These are phyloP conservation scores for Trematosphaeria pertusa DNA, from an alignment of 2,329 filamentous ascomycete genomes.

Conservation along the genomic window DNA sequence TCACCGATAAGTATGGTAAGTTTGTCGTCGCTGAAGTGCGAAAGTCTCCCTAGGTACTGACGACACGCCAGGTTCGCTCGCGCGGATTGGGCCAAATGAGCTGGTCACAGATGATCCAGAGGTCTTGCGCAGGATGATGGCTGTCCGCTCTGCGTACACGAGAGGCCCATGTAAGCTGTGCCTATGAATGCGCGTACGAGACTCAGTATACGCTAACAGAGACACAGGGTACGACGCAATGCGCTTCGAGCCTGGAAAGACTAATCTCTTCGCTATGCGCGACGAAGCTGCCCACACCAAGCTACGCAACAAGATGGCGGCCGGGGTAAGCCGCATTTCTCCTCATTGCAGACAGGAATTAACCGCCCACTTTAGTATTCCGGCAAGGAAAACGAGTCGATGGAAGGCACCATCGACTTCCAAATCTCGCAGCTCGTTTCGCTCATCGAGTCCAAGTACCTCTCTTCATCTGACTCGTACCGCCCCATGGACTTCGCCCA, in stretches of 20 bases:
- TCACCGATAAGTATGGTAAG: slow-evolving; percentile 34
- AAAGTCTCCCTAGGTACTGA: no score
- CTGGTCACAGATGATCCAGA: slow-evolving; percentile 57
- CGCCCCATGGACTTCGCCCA: slow-evolving; percentile 52
- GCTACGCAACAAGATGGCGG: slow-evolving; percentile 54
- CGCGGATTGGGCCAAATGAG: slow-evolving; percentile 56
- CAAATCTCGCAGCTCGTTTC: slow-evolving; percentile 54
- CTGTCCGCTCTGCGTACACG: slow-evolving; percentile 49
- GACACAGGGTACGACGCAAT: slow-evolving; percentile 15
- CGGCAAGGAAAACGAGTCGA: slow-evolving; percentile 58
- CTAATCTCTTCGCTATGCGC: slow-evolving; percentile 59
- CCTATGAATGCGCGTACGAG: slow-evolving; percentile 23
- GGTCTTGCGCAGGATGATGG: slow-evolving; percentile 52
- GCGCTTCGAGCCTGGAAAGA: slow-evolving; percentile 56
- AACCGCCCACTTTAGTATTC: slow-evolving; percentile 43
- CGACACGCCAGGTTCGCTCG: slow-evolving; percentile 45
- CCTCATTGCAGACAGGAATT: not conserved
- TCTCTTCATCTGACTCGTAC: slow-evolving; percentile 14
- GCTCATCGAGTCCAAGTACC: slow-evolving; percentile 56
- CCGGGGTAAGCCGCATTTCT: slow-evolving; percentile 41
- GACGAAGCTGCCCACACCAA: slow-evolving; percentile 55
- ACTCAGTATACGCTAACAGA: no score
- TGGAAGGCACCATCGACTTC: slow-evolving; percentile 58
- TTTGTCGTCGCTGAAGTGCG: no score
- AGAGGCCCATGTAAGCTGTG: slow-evolving; percentile 25